phyloP scores from a whole-genome alignment of 169 alveolate species.

The Cryptosporidium ryanae region DNA sequence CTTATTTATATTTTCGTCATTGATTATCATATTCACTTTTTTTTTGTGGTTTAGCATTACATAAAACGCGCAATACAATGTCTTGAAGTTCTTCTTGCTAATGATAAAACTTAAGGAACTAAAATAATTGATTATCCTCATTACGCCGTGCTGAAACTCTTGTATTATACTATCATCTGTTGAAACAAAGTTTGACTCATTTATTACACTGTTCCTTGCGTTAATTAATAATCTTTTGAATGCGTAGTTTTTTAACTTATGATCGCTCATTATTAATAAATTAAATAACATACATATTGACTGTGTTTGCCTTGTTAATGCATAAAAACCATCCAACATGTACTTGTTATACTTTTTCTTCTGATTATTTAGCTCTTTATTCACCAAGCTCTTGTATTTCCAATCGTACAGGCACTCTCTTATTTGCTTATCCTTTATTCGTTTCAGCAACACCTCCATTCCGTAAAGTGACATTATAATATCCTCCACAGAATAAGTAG shows the following conservation, averaged over 20 bases:
- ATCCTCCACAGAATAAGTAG: slow-evolving; percentile 45
- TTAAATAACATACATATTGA: slow-evolving; percentile 63
- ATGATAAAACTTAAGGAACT: slow-evolving; percentile 1
- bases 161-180: slow-evolving; percentile 20
- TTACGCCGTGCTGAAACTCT: slow-evolving; percentile 18
- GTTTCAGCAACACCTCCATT: slow-evolving; percentile 51
- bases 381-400: slow-evolving; percentile 44
- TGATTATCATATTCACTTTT: too few relatives aligned
- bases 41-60: background rate
- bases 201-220: background rate
- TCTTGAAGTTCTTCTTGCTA: slow-evolving; percentile 3
- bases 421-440: slow-evolving; percentile 40
- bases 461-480: slow-evolving; percentile 39
- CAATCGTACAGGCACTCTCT: slow-evolving; percentile 54
- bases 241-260: slow-evolving; percentile 36
- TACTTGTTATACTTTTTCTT: slow-evolving; percentile 53
- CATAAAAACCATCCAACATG: slow-evolving; percentile 71
- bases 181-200: background rate
- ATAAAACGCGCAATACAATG: slow-evolving; percentile 9
- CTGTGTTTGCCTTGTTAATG: slow-evolving; percentile 70
- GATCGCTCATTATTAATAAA: slow-evolving; percentile 16
- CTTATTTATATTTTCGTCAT: background rate
- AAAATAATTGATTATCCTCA: slow-evolving; percentile 8
- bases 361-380: slow-evolving; percentile 28
- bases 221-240: slow-evolving; percentile 9